A percentile compares a stretch with the other conserved stretches of the same genome.
Evolutionary conservation across 176 grass and related monocot genomes (phyloP).

Genomic region (Stipa capillata): DNA sequence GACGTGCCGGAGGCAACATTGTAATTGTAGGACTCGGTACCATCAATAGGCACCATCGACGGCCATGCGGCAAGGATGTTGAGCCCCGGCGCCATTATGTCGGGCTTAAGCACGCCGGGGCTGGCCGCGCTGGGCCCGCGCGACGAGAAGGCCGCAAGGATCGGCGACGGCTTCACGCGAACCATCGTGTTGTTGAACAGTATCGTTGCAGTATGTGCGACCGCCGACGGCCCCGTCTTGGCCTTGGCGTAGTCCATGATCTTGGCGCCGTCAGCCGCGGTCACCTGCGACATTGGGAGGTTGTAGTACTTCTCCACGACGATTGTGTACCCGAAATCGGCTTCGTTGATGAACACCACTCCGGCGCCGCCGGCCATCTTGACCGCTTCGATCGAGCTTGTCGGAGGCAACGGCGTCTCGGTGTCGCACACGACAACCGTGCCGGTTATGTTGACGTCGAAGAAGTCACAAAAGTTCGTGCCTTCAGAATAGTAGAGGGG

Average conservation of each 20-base stretch:
- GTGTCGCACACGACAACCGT: constrained; percentile 23
- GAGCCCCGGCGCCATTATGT: no score
- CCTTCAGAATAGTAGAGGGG: constrained; percentile 12
- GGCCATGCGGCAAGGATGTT: no score
- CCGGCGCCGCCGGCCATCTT: background rate
- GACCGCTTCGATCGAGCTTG: background rate
- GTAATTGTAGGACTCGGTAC: background rate
- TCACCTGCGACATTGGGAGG: constrained; percentile 20
- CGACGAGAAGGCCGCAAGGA: constrained; percentile 8
- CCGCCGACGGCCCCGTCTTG: background rate
- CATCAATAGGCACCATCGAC: background rate
- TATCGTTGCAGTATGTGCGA: background rate
- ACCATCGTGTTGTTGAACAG: constrained; percentile 23
- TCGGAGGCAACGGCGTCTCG: background rate
- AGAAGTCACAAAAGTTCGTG: constrained; percentile 12
- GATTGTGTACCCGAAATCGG: constrained; percentile 13
- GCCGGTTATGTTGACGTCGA: constrained; percentile 18
- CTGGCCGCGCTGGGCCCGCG: no score
- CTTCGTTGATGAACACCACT: constrained; percentile 12
- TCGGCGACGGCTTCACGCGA: constrained; percentile 20
- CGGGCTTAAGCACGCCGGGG: no score
- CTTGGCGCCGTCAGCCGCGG: background rate
- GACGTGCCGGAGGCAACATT: constrained; percentile 27
- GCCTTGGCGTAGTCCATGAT: constrained; percentile 3
- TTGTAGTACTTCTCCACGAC: background rate